These are phyloP conservation scores for Onygenales sp. DNA, from an alignment of 2,329 filamentous ascomycete genomes.

Conservation along the genomic window DNA sequence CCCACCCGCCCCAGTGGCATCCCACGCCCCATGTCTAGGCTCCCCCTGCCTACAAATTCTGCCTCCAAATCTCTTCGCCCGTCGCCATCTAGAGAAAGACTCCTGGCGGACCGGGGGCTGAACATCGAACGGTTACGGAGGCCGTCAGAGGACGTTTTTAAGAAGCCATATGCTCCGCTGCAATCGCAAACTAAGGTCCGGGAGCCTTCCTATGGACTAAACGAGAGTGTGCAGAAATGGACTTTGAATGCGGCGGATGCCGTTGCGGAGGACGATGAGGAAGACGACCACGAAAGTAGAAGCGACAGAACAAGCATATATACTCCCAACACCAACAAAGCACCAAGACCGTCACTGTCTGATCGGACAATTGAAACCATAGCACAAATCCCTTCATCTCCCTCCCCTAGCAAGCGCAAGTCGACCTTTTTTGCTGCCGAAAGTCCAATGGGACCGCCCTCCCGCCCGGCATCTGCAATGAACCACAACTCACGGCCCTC, in stretches of 20 bases:
- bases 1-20: constrained; percentile 29
- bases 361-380: constrained; percentile 83
- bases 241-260: constrained; percentile 10
- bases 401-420: constrained; percentile 54
- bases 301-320: not conserved
- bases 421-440: constrained; percentile 65
- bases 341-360: constrained; percentile 19
- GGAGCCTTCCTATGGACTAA: constrained; percentile 12
- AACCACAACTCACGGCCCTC: constrained; percentile 21
- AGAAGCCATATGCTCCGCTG: constrained; percentile 22
- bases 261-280: constrained; percentile 13
- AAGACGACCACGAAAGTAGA: constrained; percentile 15
- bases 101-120: constrained; percentile 32
- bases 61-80: constrained; percentile 34
- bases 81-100: constrained; percentile 39
- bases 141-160: constrained; percentile 29
- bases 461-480: constrained; percentile 48
- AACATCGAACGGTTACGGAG: constrained; percentile 27
- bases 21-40: constrained; percentile 42
- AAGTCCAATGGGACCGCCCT: constrained; percentile 50
- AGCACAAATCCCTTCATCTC: constrained; percentile 67
- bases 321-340: constrained; percentile 2
- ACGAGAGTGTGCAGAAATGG: constrained; percentile 14
- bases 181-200: constrained; percentile 17
- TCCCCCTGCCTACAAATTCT: constrained; percentile 41